Conservation (phyloP, 139 green algal genomes). For the Coccomyxa sp. region DNA sequence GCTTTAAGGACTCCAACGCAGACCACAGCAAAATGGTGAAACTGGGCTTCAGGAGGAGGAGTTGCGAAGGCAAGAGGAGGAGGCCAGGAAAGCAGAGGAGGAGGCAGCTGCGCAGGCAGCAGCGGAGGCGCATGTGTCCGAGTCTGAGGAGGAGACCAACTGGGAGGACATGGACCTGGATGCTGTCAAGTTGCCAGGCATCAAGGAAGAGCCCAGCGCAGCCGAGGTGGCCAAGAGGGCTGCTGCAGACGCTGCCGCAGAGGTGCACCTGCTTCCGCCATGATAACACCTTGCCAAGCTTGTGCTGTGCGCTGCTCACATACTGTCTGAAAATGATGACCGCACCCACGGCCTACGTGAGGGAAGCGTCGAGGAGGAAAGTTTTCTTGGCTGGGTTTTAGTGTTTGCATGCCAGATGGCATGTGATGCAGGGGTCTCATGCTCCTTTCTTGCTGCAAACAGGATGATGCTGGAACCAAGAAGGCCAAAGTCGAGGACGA, state of each 20-base stretch:
- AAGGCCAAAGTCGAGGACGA: not conserved
- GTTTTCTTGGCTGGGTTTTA: too few relatives aligned
- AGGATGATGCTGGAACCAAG: not conserved
- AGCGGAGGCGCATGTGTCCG: slow-evolving; percentile 13
- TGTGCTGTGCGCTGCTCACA: too few relatives aligned
- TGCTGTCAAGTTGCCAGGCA: slow-evolving; percentile 30
- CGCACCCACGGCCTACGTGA: too few relatives aligned
- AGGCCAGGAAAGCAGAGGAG: not conserved
- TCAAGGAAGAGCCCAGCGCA: not conserved
- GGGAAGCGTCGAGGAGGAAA: too few relatives aligned
- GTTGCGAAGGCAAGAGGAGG: not conserved
- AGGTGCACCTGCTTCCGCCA: not conserved
- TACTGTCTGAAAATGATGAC: too few relatives aligned
- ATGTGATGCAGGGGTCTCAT: too few relatives aligned
- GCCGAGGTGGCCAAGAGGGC: not conserved
- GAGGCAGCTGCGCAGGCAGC: slow-evolving; percentile 16
- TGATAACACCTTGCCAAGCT: too few relatives aligned
- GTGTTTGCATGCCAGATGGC: too few relatives aligned
- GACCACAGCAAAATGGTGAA: too few relatives aligned
- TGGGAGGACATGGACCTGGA: slow-evolving; percentile 71
- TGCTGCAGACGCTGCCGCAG: not conserved
- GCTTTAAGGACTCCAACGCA: too few relatives aligned
- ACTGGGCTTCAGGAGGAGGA: too few relatives aligned
- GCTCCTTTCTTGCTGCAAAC: too few relatives aligned
- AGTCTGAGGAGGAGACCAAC: slow-evolving; percentile 31